Evolutionary conservation across 176 grass and related monocot genomes (phyloP), one percentile per base, ranked within the genome.

Genomic region (Canna indica): DNA sequence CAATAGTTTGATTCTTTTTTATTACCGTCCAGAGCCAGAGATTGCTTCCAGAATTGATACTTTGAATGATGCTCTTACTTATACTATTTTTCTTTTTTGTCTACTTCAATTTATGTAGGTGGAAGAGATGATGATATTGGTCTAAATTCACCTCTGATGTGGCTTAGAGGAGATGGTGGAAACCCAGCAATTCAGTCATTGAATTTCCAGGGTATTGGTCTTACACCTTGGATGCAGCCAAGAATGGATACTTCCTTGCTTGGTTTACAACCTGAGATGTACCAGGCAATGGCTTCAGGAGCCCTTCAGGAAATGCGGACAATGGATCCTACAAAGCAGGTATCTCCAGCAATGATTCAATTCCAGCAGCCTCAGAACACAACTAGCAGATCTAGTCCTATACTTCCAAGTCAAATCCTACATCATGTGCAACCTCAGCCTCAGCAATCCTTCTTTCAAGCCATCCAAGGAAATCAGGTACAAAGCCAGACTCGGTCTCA

Each of bases 181-280:
- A 93, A 82, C 53, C 86, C 84, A 72, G 84, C 84, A 76, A 79
- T 90, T 64, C 94, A 99, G 36, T 88, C 90, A 15, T 34, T 99
- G 75, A 99, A 99, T 86, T 93, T 99, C 20, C 86, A 88, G 54
- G 95, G 95, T 67, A 70, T 82, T 28, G 83, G 90, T 50, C 59
- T 90, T 68, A 83, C 71, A 81, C 87, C 80, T 72, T 99, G 90
- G 90, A 84, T 99, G 78, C 95, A 99, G 42, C 84, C 90, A 68
- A 90, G 90, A 72, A 30, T 99, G 39, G 95, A 90, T 75, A 56
- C 63, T 24, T 87, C 87, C 18, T 68, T 90, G 28, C 80, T 94
- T 76, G 84, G 84, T 68, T 41, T 94, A 54, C 90, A 90, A 60
- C 77, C 90, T 45, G 95, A 88, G 32, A 83, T 82, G 39, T 94